Base-by-base conservation (phyloP, 805 yeast genomes). In the Candida odintsovae region DNA sequence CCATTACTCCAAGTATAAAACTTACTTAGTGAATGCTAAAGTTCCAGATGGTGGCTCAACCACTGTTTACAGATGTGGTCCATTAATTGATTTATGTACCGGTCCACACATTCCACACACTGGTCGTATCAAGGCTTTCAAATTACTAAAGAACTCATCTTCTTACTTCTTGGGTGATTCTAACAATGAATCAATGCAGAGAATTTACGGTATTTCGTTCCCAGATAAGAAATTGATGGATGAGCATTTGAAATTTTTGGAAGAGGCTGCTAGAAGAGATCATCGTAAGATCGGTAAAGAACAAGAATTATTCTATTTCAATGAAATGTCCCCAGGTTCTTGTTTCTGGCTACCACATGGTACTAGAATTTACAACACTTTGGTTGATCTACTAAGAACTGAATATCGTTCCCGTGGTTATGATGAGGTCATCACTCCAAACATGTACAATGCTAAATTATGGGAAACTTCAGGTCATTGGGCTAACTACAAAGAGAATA, bases 381-480 rank as follows among this genome's bases (percentile, higher is more conserved):
- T 94, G 67, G 81, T 82, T 57, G 90, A 86, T 28, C 69, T 89
- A 68, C 65, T 94, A 71, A 81, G 92, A 71, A 64, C 68, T 45
- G 96, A 94, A 73, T 94, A 94, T 72, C 82, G 85, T 64, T 82
- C 79, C 70, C 85, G 99, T 70, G 98, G 97, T 36, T 94, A 86
- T 68, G 97, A 94, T 54, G 99, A 94, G 74, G 99, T 94, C 55
- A 92, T 94, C 66, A 90, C 99, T 51, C 99, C 99, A 62, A 94
- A 94, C 75, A 94, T 94, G 98, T 94, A 80, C 80, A 92, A 90
- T 74, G 73, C 97, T 51, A 92, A 92, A 70, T 77, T 94, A 61
- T 94, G 99, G 99, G 96, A 92, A 74, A 86, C 94, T 46, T 90
- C 98, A 12, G 99, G 99, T 56, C 99, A 94, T 70, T 94, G 98